Percentiles rank a stretch among this genome's conserved stretches.
phyloP scores from a whole-genome alignment of 2,329 filamentous ascomycete species.

The Ophiostoma piceae region DNA sequence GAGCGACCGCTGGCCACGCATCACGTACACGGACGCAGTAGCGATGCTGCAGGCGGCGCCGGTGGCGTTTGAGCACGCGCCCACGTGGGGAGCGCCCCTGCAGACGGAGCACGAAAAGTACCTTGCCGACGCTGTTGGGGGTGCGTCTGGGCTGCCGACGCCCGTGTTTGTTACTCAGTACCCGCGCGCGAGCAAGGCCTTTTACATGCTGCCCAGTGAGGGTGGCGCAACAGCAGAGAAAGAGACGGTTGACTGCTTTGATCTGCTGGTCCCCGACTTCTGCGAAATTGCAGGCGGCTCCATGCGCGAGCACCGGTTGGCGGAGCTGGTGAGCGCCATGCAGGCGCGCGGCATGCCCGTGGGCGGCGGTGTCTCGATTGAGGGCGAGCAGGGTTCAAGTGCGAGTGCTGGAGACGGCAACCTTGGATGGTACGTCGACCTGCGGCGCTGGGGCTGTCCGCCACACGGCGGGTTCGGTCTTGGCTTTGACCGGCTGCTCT shows the following conservation, averaged over 20 bases:
- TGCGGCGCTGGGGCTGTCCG: conserved; percentile 84
- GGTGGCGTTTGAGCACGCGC: conserved; percentile 58
- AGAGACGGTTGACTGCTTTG: conserved; percentile 78
- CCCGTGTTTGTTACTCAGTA: conserved; percentile 94
- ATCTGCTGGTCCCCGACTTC: conserved; percentile 77
- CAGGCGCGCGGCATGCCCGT: conserved; percentile 20
- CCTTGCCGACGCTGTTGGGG: conserved; percentile 58
- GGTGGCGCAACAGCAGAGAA: not conserved
- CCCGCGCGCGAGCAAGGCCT: conserved; percentile 82
- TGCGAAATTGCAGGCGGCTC: conserved; percentile 86
- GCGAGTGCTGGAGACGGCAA: conserved; percentile 25
- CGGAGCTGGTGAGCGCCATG: conserved; percentile 21
- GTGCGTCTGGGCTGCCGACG: conserved; percentile 33
- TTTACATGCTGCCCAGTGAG: conserved; percentile 55
- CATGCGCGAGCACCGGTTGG: conserved; percentile 67
- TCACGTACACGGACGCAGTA: conserved; percentile 79
- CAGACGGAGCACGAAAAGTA: conserved; percentile 92
- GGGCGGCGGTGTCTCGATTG: not conserved
- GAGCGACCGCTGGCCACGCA: conserved; percentile 61
- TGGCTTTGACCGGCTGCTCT: conserved; percentile 80
- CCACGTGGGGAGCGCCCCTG: conserved; percentile 65
- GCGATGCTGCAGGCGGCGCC: conserved; percentile 57
- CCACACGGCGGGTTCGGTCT: conserved; percentile 88
- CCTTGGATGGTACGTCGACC: conserved; percentile 81
- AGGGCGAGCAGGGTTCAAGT: not conserved